These are phyloP conservation scores for Hydnum rufescens DNA, from an alignment of 768 basidiomycete species.

Conservation along the genomic window DNA sequence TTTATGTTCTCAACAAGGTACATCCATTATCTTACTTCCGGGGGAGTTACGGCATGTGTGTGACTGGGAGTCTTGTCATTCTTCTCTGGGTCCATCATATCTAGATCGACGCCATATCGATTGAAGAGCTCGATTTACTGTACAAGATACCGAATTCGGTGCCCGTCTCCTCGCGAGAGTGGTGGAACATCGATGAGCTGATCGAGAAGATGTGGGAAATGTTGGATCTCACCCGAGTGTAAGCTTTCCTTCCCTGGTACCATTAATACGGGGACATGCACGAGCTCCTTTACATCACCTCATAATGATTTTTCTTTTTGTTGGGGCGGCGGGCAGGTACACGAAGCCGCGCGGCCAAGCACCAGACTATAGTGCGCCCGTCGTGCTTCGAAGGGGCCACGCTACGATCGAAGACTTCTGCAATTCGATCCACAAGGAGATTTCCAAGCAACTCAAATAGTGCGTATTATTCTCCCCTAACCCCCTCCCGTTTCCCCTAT, in stretches of 20 bases:
- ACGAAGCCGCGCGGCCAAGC: constrained; percentile 83
- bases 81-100: not conserved
- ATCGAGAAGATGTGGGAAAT: constrained; percentile 85
- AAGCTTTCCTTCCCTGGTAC: constrained; percentile 6
- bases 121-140: constrained; percentile 89
- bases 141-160: constrained; percentile 94
- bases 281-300: not conserved
- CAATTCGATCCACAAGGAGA: constrained; percentile 87
- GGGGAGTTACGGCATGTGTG: not conserved
- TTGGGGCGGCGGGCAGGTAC: too few relatives aligned
- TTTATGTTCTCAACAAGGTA: constrained; percentile 83
- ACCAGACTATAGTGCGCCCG: constrained; percentile 82
- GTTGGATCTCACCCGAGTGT: constrained; percentile 82
- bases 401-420: constrained; percentile 74
- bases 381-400: constrained; percentile 38
- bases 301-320: not conserved
- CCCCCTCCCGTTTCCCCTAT: not conserved
- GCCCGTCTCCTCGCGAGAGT: constrained; percentile 80
- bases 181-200: constrained; percentile 94
- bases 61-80: not conserved
- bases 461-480: constrained; percentile 20
- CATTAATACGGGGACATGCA: not conserved
- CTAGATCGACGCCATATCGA: constrained; percentile 91
- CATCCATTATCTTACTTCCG: not conserved
- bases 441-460: constrained; percentile 96